phyloP scores from a whole-genome alignment of 2,329 filamentous ascomycete genomes.

The Tolypocladium cylindrosporum region DNA sequence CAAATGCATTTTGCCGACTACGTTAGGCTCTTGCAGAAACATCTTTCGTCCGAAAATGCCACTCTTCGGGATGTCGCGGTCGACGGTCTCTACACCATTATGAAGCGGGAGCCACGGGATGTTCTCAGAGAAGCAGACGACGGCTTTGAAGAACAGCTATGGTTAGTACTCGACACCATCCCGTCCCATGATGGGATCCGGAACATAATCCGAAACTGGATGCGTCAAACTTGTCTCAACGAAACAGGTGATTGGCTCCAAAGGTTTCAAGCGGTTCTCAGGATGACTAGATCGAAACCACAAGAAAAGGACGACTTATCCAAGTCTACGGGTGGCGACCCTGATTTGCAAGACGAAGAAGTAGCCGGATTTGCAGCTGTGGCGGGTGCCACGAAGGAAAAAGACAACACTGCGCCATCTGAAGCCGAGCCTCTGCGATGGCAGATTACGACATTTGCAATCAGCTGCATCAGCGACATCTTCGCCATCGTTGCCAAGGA shows the following conservation, averaged over 20 bases:
- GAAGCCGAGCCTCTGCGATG: slow-evolving; percentile 85
- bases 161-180: slow-evolving; percentile 73
- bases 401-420: slow-evolving; percentile 34
- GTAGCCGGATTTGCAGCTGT: slow-evolving; percentile 90
- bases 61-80: slow-evolving; percentile 72
- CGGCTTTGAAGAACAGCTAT: slow-evolving; percentile 82
- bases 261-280: slow-evolving; percentile 78
- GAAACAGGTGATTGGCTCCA: slow-evolving; percentile 82
- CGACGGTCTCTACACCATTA: slow-evolving; percentile 84
- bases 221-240: slow-evolving; percentile 74
- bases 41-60: slow-evolving; percentile 59
- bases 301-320: slow-evolving; percentile 40
- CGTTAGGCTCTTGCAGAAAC: slow-evolving; percentile 69
- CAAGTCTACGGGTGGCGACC: slow-evolving; percentile 37
- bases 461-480: slow-evolving; percentile 78
- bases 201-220: slow-evolving; percentile 85
- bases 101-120: slow-evolving; percentile 82
- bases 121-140: slow-evolving; percentile 67
- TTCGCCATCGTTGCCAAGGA: slow-evolving; percentile 72
- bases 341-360: slow-evolving; percentile 92
- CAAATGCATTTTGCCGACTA: slow-evolving; percentile 79
- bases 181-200: slow-evolving; percentile 72
- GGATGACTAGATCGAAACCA: slow-evolving; percentile 67
- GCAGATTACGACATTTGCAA: slow-evolving; percentile 92
- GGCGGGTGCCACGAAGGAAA: slow-evolving; percentile 49